Base-by-base conservation (phyloP, 352 stramenopile genomes). In the Phytophthora cactorum region DNA sequence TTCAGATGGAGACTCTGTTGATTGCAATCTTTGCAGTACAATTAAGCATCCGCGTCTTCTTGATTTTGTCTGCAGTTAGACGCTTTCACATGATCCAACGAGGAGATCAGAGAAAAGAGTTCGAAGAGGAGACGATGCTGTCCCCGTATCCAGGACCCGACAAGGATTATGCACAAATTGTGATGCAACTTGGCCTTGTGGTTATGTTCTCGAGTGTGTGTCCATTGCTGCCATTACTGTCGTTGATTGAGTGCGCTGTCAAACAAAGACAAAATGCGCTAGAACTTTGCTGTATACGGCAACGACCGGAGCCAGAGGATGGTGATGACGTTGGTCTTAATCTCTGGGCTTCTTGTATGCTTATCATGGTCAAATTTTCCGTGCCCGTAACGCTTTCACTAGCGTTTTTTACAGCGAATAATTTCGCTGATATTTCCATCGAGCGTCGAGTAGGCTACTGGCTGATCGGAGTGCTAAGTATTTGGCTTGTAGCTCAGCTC, bases 1-100 rank as follows among this genome's bases (percentile, higher is more conserved):
- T 83, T n/a, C 69, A 86, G 47, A 59, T 87, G 11, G 66, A 84
- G 52, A 79, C 71, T 28, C 59, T 87, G 5, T 27, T 89, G 10
- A 39, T 82, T 6, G 11, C 68, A 17, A 57, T 81, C 15, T 81
- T 87, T 52, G 10, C 69, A 6, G 51, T 38, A 12, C 81, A 79
- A 43, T 56, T 86, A 27, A 46, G 69, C 52, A 17, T 70, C 67
- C 55, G 22, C 29, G n/a, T 57, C 68, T 22, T 62, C 46, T 8
- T 66, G 49, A 54, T 74, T 58, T 29, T 66, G 29, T 62, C 56
- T 41, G 25, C 58, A 52, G 10, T 60, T 29, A 36, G 34, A 53
- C 63, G 53, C 25, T 63, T 64, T 15, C 31, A 55, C 9, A 17
- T n/a, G 22, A 59, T 66, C 11, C 54, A 44, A 44, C 55, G 28